phyloP scores from a whole-genome alignment of 2,329 filamentous ascomycete species.

The Pyricularia sp. region DNA sequence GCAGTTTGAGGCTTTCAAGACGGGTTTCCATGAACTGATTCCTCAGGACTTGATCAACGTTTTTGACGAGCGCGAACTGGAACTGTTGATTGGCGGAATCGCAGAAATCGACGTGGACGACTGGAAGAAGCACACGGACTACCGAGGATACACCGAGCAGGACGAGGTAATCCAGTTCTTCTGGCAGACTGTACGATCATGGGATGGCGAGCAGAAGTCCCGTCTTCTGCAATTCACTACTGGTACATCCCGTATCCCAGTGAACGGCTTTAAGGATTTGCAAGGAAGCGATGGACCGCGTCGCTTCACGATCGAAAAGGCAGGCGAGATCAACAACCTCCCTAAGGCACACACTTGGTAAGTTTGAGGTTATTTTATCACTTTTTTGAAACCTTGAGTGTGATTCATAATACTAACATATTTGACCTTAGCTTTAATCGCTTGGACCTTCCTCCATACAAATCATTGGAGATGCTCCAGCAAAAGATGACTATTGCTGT shows the following conservation, averaged over 20 bases:
- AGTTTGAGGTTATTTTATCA: conserved; percentile 37
- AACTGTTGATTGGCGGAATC: conserved; percentile 94
- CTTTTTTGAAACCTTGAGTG: background rate
- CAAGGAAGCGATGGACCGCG: conserved; percentile 94
- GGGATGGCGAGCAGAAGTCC: conserved; percentile 98
- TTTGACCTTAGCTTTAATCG: conserved; percentile 72
- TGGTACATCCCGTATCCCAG: conserved; percentile 92
- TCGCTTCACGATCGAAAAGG: conserved; percentile 96
- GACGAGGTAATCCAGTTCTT: conserved; percentile 98
- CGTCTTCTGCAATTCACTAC: conserved; percentile 94
- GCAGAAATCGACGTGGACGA: conserved; percentile 99
- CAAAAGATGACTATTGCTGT: conserved; percentile 93
- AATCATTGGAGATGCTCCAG: conserved; percentile 74
- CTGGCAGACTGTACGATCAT: conserved; percentile 94
- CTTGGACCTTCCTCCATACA: conserved; percentile 89
- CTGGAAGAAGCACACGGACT: conserved; percentile 99
- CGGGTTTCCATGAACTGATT: conserved; percentile 95
- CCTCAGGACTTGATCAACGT: conserved; percentile 95
- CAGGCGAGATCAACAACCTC: conserved; percentile 79
- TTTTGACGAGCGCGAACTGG: conserved; percentile 94
- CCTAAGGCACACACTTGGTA: conserved; percentile 98
- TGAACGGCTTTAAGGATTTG: conserved; percentile 98
- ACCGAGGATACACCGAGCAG: conserved; percentile 94
- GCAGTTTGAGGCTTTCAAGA: conserved; percentile 96
- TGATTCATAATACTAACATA: background rate